Evolutionary conservation across 2,329 filamentous ascomycete species (phyloP).

Genomic region (Gyromitra esculenta): DNA sequence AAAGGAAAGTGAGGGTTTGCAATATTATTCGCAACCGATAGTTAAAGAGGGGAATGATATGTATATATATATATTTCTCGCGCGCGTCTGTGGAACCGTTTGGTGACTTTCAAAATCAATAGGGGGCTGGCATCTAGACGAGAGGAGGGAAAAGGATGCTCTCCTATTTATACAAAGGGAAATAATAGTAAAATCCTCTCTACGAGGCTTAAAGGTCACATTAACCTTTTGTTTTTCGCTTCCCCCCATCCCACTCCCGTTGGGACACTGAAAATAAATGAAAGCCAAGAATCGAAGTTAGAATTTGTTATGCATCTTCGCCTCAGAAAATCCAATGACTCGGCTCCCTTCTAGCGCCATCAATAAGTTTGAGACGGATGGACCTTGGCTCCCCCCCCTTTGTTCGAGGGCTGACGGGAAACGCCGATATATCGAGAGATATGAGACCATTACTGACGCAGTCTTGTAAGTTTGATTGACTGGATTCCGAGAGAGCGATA

Average conservation of each 20-base stretch:
- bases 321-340: neutral
- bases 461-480: neutral
- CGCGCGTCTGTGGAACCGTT: too few species aligned
- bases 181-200: neutral
- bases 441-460: neutral
- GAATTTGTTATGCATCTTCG: slow-evolving; percentile 2
- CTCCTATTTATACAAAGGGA: slow-evolving; percentile 27
- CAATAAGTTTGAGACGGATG: neutral
- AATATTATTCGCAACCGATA: neutral
- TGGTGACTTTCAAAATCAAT: neutral
- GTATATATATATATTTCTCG: neutral
- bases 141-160: neutral
- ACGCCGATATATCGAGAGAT: neutral
- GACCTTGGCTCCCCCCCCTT: neutral
- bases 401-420: neutral
- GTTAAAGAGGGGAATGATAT: neutral
- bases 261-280: neutral
- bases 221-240: neutral
- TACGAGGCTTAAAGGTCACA: neutral
- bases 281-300: neutral
- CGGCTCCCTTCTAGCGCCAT: neutral
- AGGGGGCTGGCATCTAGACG: neutral
- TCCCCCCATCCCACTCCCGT: neutral
- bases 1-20: neutral
- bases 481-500: too few species aligned